Evolutionary conservation across 139 green algal genomes (phyloP), one percentile per base, ranked within the genome.

Genomic region (Coccomyxa sp.): DNA sequence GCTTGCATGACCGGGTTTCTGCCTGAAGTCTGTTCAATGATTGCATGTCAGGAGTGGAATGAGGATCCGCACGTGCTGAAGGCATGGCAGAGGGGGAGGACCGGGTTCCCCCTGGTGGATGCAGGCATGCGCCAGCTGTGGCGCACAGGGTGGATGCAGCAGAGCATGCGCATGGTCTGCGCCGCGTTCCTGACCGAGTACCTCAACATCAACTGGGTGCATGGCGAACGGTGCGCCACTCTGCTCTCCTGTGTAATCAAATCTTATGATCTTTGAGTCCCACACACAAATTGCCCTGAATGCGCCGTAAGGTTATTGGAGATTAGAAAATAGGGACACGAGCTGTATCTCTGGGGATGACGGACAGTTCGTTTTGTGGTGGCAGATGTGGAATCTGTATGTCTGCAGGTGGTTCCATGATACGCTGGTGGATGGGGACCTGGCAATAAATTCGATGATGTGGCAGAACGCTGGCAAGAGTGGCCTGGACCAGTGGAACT

Each of bases 401-500:
- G 30, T 25, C 30, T 82, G 57, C 78, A 67, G 68, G 79, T 89
- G 83, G 85, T 91, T 89, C 58, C 84, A 89, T 74, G 83, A 89
- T 74, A 87, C 82, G 21, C 85, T 91, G 67, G 79, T 94, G 77
- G 91, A 95, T 80, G 93, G 88, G 31, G 93, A 96, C 86, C 83
- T 92, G 57, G 91, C 92, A 0, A 93, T 95, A 83, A 94, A 95
- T 82, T 74, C 59, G 57, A 93, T 94, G 90, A 95, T 95, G 92
- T 94, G 92, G 78, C 90, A 93, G 79, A 95, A 95, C 79, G 90
- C 86, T 0, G 89, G 89, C 83, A 90, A 90, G 71, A 81, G 68
- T 15, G 89, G 89, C 14, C 83, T 91, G 82, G 90, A 93, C 79
- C 91, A 93, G 82, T 95, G 91, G 91, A 90, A 93, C 74, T 95